phyloP scores from a whole-genome alignment of 352 stramenopile genomes.

The Phytopythium chamaehyphon region DNA sequence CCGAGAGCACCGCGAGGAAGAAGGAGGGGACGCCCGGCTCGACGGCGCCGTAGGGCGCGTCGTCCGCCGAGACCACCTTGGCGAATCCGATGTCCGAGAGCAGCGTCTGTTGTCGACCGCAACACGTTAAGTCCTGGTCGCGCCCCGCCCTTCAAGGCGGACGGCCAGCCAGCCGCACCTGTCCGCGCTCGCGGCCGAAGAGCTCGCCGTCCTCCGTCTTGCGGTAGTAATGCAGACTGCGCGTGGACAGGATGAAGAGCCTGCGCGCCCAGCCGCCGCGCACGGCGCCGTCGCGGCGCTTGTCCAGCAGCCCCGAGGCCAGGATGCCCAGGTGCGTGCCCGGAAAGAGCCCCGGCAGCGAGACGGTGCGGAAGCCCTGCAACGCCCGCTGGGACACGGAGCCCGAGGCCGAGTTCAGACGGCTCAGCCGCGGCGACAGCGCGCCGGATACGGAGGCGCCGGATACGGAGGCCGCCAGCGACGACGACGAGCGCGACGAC shows the following conservation, averaged over 20 bases:
- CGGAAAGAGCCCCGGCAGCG: conserved; percentile 63
- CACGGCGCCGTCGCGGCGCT: conserved; percentile 78
- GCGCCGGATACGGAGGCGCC: conserved; percentile 29
- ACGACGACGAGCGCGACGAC: conserved; percentile 24
- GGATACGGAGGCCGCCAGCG: conserved; percentile 29
- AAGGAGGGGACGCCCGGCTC: conserved; percentile 52
- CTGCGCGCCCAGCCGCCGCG: conserved; percentile 76
- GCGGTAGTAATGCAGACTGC: conserved; percentile 81
- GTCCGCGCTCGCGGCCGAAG: conserved; percentile 80
- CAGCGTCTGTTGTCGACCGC: conserved; percentile 16
- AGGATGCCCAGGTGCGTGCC: conserved; percentile 75
- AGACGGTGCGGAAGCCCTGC: conserved; percentile 68
- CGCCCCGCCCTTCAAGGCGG: no score
- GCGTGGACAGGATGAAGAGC: conserved; percentile 79
- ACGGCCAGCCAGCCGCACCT: conserved; percentile 36
- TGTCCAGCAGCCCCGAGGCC: conserved; percentile 71
- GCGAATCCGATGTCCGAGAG: conserved; percentile 73
- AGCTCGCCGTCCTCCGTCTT: conserved; percentile 79
- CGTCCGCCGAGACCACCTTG: conserved; percentile 68
- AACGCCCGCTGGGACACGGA: conserved; percentile 50
- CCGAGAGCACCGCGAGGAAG: conserved; percentile 77
- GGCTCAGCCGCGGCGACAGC: conserved; percentile 38
- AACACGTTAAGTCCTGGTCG: no score
- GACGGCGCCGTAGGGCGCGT: conserved; percentile 68
- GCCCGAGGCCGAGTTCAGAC: conserved; percentile 49